Percentiles rank a stretch among this genome's conserved stretches.
Conservation (phyloP, 2,329 filamentous ascomycete species). For the Microcera coccophila region DNA sequence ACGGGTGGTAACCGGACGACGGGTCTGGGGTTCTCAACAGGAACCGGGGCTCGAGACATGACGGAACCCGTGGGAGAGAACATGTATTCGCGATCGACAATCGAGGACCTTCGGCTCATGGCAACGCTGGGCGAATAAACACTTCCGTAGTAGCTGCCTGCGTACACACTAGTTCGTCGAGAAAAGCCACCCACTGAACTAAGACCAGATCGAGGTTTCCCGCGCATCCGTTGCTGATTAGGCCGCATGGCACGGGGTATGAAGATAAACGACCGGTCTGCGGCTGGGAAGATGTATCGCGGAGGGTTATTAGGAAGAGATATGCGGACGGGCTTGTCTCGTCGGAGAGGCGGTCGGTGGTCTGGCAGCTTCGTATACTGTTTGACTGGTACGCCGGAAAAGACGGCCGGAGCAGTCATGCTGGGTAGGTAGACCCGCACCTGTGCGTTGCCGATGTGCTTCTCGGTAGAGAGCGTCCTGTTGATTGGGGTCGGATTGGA, state of each 20-base stretch:
- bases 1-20: slow-evolving; percentile 79
- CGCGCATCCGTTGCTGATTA: slow-evolving; percentile 74
- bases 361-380: slow-evolving; percentile 93
- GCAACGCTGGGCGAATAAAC: slow-evolving; percentile 81
- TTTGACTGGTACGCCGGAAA: slow-evolving; percentile 74
- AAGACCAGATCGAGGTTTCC: slow-evolving; percentile 69
- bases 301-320: slow-evolving; percentile 77
- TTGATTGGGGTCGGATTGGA: slow-evolving; percentile 65
- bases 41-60: slow-evolving; percentile 63
- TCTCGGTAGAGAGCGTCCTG: slow-evolving; percentile 76
- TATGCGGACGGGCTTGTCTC: slow-evolving; percentile 94
- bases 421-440: slow-evolving; percentile 76
- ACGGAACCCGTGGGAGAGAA: slow-evolving; percentile 78
- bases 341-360: slow-evolving; percentile 85
- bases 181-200: slow-evolving; percentile 65
- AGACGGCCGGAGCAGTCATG: slow-evolving; percentile 67
- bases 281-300: slow-evolving; percentile 85
- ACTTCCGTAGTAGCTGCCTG: slow-evolving; percentile 66
- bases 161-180: slow-evolving; percentile 79
- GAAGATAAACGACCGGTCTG: slow-evolving; percentile 93
- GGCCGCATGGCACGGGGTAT: slow-evolving; percentile 91
- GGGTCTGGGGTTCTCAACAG: slow-evolving; percentile 61
- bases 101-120: slow-evolving; percentile 86
- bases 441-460: slow-evolving; percentile 77
- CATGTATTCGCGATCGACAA: slow-evolving; percentile 63